Base-by-base conservation (phyloP, 164 flowering plant species). In the Aristolochia fimbriata region DNA sequence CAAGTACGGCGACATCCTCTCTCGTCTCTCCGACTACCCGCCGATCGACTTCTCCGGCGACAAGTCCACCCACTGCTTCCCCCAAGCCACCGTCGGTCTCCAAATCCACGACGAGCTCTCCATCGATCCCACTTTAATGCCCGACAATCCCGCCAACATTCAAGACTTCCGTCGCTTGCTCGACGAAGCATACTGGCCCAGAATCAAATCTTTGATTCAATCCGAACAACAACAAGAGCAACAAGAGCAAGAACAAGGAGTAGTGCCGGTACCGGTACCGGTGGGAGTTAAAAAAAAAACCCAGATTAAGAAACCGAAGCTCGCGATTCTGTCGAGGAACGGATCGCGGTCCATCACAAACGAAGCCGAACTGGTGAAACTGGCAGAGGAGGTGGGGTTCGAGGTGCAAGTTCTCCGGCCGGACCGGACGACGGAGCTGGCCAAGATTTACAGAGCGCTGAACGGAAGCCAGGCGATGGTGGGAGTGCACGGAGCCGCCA, bases 401-500 rank as follows among this genome's bases (percentile, higher is more conserved):
- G 23, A 54, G 25, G 98, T 92, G 0, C 47, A 81, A 48, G 77
- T 92, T 13, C 55, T 89, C 75, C 78, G 74, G 68, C 96, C 98
- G 25, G 68, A 66, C 3, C 67, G 58, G 24, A 78, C 79, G 2
- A 74, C 86, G 2, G 96, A 92, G 70, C 62, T 92, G 56, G 96
- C 96, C 11, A 92, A 72, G 71, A 77, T 80, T 13, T 92, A 87
- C 51, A 58, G 83, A n/a, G 80, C 25, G 7, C 78, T 92, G 14
- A 92, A 90, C 62, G 70, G 83, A n/a, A 83, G 96, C 53, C 85
- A 89, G 62, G 88, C 68, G 4, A 77, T 92, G 96, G 27, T 92
- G n/a, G 98, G 98, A 22, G 96, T 89, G 21, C 98, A 92, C 67
- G 96, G 96, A 17, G 98, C 98, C 5, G 96, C 98, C 56, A 84